Conservation (phyloP, 345 rosid species). For the Theobroma cacao region DNA sequence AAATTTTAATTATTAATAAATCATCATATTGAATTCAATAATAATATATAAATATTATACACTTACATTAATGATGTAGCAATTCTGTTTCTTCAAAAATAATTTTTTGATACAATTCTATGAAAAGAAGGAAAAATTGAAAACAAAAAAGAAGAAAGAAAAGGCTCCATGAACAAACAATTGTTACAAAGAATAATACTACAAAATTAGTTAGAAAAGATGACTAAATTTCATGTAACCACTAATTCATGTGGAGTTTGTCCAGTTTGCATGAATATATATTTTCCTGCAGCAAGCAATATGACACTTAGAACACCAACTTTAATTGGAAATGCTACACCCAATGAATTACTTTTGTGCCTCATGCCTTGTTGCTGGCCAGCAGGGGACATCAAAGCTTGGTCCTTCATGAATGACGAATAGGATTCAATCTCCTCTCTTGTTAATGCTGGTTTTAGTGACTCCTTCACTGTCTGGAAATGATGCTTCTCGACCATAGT, state of each 20-base stretch:
- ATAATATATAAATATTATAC: too few relatives aligned
- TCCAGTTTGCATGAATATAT: conserved; percentile 24
- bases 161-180: too few relatives aligned
- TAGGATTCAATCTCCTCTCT: conserved; percentile 53
- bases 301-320: conserved; percentile 34
- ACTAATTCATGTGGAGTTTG: conserved; percentile 17
- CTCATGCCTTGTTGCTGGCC: not conserved
- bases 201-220: not conserved
- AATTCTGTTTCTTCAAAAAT: too few relatives aligned
- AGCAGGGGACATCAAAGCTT: not conserved
- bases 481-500: conserved; percentile 55
- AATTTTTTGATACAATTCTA: too few relatives aligned
- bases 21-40: too few relatives aligned
- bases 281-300: conserved; percentile 34
- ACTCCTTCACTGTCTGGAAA: conserved; percentile 57
- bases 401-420: conserved; percentile 52
- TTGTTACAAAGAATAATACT: not conserved
- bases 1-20: too few relatives aligned
- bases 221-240: conserved; percentile 24
- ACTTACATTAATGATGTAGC: too few relatives aligned
- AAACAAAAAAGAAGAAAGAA: too few relatives aligned
- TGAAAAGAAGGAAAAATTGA: too few relatives aligned
- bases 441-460: conserved; percentile 79
- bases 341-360: conserved; percentile 10
- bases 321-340: conserved; percentile 26